These are phyloP conservation scores for Termitomyces sp. DNA, from an alignment of 768 basidiomycete species.

Conservation along the genomic window DNA sequence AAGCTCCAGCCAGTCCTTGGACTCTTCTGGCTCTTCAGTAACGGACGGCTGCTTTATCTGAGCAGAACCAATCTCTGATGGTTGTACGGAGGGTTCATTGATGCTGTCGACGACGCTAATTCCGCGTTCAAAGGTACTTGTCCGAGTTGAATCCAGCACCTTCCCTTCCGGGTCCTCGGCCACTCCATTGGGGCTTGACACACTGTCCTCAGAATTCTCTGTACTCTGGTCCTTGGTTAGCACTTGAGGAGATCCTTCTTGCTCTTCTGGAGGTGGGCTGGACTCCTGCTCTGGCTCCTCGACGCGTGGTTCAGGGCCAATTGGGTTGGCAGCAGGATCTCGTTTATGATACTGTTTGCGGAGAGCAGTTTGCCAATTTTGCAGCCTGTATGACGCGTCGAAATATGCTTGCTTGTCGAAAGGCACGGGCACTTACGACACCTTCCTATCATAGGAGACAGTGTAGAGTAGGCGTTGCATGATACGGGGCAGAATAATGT, in stretches of 20 bases:
- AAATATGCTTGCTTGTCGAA: conserved; percentile 1
- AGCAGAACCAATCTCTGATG: conserved; percentile 13
- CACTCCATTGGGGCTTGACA: background rate
- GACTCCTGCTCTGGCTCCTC: conserved; percentile 18
- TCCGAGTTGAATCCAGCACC: conserved; percentile 11
- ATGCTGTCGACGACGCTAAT: conserved; percentile 13
- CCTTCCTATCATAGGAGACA: conserved; percentile 78
- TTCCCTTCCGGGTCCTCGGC: conserved; percentile 7
- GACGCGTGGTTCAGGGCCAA: conserved; percentile 53
- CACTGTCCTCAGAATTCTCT: conserved; percentile 1
- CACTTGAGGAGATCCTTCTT: conserved; percentile 13
- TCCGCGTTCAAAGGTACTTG: conserved; percentile 15
- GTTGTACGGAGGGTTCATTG: conserved; percentile 10
- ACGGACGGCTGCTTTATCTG: background rate
- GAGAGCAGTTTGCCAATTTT: conserved; percentile 75
- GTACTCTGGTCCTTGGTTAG: background rate
- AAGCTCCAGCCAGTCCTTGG: conserved; percentile 66
- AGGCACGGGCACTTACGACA: conserved; percentile 11
- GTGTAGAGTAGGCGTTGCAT: conserved; percentile 71
- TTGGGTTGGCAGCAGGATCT: conserved; percentile 63
- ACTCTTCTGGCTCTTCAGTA: conserved; percentile 28
- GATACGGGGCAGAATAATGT: conserved; percentile 59
- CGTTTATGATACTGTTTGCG: conserved; percentile 76
- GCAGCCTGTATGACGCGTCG: conserved; percentile 38
- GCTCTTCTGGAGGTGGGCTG: conserved; percentile 19